These are phyloP conservation scores for Ocimum tenuiflorum DNA, from an alignment of 257 asterid species.

Conservation along the genomic window DNA sequence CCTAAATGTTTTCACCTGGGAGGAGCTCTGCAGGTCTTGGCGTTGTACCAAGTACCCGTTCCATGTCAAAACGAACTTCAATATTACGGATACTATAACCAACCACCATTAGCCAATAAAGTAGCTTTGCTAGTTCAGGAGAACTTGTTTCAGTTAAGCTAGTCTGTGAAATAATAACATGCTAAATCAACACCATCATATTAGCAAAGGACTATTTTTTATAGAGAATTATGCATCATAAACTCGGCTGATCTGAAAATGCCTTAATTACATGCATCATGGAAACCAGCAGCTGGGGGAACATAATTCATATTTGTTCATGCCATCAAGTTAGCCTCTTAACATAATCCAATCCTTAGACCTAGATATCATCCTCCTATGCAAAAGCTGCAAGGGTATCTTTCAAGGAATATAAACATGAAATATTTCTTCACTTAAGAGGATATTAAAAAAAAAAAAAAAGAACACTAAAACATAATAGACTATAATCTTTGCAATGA, in stretches of 20 bases:
- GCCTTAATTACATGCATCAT: neutral
- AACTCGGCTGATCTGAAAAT: slow-evolving; percentile 13
- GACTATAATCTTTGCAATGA: no score
- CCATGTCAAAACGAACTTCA: slow-evolving; percentile 97
- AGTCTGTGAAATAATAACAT: slow-evolving; percentile 42
- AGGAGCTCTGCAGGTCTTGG: slow-evolving; percentile 88
- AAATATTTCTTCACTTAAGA: no score
- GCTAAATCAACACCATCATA: neutral
- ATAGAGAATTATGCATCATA: neutral
- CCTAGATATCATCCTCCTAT: no score
- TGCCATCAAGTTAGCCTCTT: neutral
- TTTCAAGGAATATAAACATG: no score
- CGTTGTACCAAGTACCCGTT: slow-evolving; percentile 77
- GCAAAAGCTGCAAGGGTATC: no score
- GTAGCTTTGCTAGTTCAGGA: slow-evolving; percentile 84
- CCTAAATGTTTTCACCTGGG: slow-evolving; percentile 78
- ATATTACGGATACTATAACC: slow-evolving; percentile 90
- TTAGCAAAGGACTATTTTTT: neutral
- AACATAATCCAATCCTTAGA: neutral
- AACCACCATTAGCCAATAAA: slow-evolving; percentile 99
- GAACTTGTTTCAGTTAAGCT: slow-evolving; percentile 87
- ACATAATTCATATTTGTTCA: neutral
- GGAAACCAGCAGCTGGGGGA: neutral
- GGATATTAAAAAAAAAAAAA: no score
- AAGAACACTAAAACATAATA: no score